Conservation (phyloP, 805 yeast genomes). For the Barnettozyma vustinii region DNA sequence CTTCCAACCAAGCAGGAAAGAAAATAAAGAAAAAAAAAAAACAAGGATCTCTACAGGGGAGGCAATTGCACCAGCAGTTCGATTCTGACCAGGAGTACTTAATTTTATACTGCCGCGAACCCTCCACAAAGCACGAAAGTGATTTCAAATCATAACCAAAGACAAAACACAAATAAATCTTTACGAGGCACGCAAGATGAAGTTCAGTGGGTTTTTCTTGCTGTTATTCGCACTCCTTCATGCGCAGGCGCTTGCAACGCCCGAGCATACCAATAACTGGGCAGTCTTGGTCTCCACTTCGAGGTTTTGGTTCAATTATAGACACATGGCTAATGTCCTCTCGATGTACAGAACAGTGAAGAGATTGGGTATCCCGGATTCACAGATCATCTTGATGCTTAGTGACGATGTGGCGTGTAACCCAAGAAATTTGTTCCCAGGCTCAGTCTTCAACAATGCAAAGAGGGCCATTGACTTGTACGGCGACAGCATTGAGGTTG, state of each 20-base stretch:
- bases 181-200: not conserved
- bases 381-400: constrained; percentile 92
- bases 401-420: constrained; percentile 98
- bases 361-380: constrained; percentile 94
- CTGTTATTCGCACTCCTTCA: not conserved
- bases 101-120: not conserved
- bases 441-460: constrained; percentile 89
- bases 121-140: not conserved
- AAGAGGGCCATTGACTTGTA: constrained; percentile 89
- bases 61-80: too few relatives aligned
- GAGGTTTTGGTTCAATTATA: constrained; percentile 95
- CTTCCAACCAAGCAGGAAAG: too few relatives aligned
- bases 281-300: constrained; percentile 94
- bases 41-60: too few relatives aligned
- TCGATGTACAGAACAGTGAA: constrained; percentile 95
- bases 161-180: not conserved
- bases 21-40: too few relatives aligned
- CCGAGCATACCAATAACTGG: constrained; percentile 61
- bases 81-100: not conserved
- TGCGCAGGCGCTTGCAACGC: not conserved
- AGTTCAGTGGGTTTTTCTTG: not conserved
- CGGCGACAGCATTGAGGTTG: constrained; percentile 94
- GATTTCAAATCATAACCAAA: not conserved
- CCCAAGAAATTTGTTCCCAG: constrained; percentile 93
- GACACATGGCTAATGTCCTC: constrained; percentile 95